Base-by-base conservation (phyloP, 169 alveolate genomes). In the Cyclospora cayetanensis region DNA sequence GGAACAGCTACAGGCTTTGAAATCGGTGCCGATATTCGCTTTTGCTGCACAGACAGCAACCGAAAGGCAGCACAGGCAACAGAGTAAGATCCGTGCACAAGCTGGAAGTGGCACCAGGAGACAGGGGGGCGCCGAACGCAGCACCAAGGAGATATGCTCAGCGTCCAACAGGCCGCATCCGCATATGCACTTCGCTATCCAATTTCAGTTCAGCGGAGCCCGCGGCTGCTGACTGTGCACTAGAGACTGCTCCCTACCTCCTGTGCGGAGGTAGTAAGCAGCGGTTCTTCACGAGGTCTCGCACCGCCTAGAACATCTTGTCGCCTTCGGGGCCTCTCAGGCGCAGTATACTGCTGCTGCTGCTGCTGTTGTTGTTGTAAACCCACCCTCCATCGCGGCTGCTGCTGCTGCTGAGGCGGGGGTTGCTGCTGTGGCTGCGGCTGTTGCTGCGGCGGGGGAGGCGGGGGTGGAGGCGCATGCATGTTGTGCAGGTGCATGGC, bases 341-440 rank as follows among this genome's bases (percentile, higher is more conserved):
- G 53, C 12, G 83, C 31, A 53, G 20, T n/a, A 0, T 65, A 42
- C 15, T 42, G 77, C 0, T 65, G 77, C 15, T 42, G 77, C 41
- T 70, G 83, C 52, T 70, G 83, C 83, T 70, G 83, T 53, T 70
- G 83, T 52, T 31, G 82, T 53, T 70, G 83, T 53, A 60, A 7
- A 60, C 7, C 27, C 35, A n/a, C 27, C 34, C 72, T 12, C 72
- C 72, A 60, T 31, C 72, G n/a, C 72, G 31, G 15, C 72, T 60
- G 72, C 60, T 46, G 77, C 29, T 18, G 83, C 83, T 70, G 83
- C 53, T 70, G 83, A 46, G 31, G 82, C 82, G 31, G 82, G 34
- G 31, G 83, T 27, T 70, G 83, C 82, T 70, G 82, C 82, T 70
- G 82, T 29, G 31, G 83, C 46, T 70, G 83, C 53, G 31, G 83